Base-by-base conservation (phyloP, 805 yeast species). In the Saccharomyces eubayanus region DNA sequence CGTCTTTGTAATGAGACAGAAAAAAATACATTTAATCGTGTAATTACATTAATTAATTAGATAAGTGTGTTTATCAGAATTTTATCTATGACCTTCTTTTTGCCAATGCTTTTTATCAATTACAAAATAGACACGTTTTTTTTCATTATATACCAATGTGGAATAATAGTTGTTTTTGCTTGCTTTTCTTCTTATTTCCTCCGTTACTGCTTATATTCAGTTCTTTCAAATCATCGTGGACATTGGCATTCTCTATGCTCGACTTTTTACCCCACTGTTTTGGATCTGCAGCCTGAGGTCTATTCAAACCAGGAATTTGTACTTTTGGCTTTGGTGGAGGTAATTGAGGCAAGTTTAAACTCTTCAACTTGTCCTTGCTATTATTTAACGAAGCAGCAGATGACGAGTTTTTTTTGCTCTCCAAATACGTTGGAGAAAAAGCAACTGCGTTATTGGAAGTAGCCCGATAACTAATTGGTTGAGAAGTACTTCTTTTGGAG, bases 241-340 rank as follows among this genome's bases (percentile, higher is more conserved):
- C 5, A 6, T 20, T 30, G 6, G 47, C 12, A 4, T 31, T 48
- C 2, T 48, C 14, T 14, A 49, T 27, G n/a, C 28, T 9, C 2
- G 51, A 8, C 8, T 49, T 47, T 43, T 62, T 62, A 16, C 67
- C 60, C 77, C 76, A 70, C n/a, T 65, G 59, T 31, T 74, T 68
- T 28, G 74, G 72, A 45, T 70, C 72, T n/a, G 69, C 64, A 14
- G 65, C 50, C 6, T 58, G 59, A 1, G 68, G 63, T 58, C 69
- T 81, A 49, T 81, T 82, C 3, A 85, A 87, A 45, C 86, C 74
- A 2, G 90, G 88, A 52, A 79, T 74, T 24, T 58, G 51, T n/a
- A 59, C 63, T 46, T 58, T 66, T 27, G 64, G 63, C 51, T 63
- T 64, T 12, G 69, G 66, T 45, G 66, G 65, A 46, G 77, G 72